Evolutionary conservation across 1,284 basidiomycete species (phyloP), one percentile per base, ranked within the genome.

Genomic region (Paramarasmius palmivorus): DNA sequence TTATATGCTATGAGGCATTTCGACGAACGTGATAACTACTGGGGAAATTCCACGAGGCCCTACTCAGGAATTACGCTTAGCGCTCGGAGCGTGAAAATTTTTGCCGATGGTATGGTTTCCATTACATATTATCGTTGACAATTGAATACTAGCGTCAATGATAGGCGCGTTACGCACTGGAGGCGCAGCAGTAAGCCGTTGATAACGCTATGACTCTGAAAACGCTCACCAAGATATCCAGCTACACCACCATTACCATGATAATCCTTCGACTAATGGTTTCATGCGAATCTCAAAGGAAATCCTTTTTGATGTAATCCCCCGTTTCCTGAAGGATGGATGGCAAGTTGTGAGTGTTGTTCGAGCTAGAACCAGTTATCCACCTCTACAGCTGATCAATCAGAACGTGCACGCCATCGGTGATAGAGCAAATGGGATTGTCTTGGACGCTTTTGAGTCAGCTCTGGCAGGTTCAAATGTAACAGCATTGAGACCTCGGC

Each of bases 381-480:
- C 50, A 47, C 37, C 44, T 17, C 51, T 26, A 25, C 38, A 42
- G 47, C 42, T 12, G 14, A 9, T 41, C 25, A 2, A 40, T 17
- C 25, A 50, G 49, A 56, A 56, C 14, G 54, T 50, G 12, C 54
- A 56, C 22, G 54, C 54, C 15, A 56, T 56, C 25, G 54, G 54
- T 3, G 57, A 58, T 38, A 19, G 52, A 4, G 57, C 57, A n/a
- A 58, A 58, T 29, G 45, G 52, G 4, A 35, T 57, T 12, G 82
- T 87, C 0, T 74, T 93, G 20, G 79, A 90, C 60, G 79, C 84
- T 4, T 86, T 87, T 59, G 85, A 88, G 63, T 65, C 49, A 14
- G 55, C 59, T 25, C 56, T 76, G 37, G 61, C 59, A 17, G 63
- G 63, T 35, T 64, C 62, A 4, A 73, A 73, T 51, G 72, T 78